These are phyloP conservation scores for Phytopythium montanum DNA, from an alignment of 352 stramenopile genomes.

Conservation along the genomic window DNA sequence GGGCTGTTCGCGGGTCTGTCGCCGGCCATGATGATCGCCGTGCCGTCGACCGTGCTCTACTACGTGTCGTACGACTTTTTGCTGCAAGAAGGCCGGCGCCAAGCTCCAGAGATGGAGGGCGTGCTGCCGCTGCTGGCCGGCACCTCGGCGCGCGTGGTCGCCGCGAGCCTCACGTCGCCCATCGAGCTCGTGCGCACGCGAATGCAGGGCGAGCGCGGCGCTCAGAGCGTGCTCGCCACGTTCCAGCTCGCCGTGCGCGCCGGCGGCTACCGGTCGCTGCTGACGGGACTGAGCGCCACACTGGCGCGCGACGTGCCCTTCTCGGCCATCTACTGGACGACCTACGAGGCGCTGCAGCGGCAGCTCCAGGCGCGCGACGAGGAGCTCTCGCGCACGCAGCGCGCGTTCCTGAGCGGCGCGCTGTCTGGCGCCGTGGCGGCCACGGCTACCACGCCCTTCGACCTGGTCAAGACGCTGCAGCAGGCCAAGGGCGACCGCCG, in stretches of 20 bases:
- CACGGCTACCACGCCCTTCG: slow-evolving; percentile 92
- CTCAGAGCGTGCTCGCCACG: slow-evolving; percentile 27
- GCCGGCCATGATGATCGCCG: slow-evolving; percentile 91
- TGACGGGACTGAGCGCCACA: slow-evolving; percentile 87
- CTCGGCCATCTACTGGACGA: slow-evolving; percentile 93
- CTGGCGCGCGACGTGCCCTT: slow-evolving; percentile 95
- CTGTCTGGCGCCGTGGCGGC: slow-evolving; percentile 86
- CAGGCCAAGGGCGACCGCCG: slow-evolving; percentile 45
- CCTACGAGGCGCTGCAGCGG: slow-evolving; percentile 80
- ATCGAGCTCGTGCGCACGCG: slow-evolving; percentile 88
- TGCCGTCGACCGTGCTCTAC: slow-evolving; percentile 94
- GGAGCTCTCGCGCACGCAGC: slow-evolving; percentile 46
- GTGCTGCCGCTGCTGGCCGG: slow-evolving; percentile 69
- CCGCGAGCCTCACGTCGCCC: slow-evolving; percentile 79
- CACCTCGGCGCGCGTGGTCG: slow-evolving; percentile 57
- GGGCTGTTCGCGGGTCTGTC: slow-evolving; percentile 87
- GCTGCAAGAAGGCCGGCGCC: slow-evolving; percentile 39
- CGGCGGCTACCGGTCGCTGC: slow-evolving; percentile 77
- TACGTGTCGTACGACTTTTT: slow-evolving; percentile 94
- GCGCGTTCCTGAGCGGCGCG: slow-evolving; percentile 85
- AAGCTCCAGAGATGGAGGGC: slow-evolving; percentile 25
- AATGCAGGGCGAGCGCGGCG: slow-evolving; percentile 56
- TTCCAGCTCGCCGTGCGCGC: slow-evolving; percentile 54
- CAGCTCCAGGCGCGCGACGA: slow-evolving; percentile 14
- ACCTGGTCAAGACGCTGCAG: slow-evolving; percentile 95